A percentile compares a stretch with the other conserved stretches of the same genome.
Evolutionary conservation across 139 green algal species (phyloP).

Genomic region (Raphidocelis subcapitata): DNA sequence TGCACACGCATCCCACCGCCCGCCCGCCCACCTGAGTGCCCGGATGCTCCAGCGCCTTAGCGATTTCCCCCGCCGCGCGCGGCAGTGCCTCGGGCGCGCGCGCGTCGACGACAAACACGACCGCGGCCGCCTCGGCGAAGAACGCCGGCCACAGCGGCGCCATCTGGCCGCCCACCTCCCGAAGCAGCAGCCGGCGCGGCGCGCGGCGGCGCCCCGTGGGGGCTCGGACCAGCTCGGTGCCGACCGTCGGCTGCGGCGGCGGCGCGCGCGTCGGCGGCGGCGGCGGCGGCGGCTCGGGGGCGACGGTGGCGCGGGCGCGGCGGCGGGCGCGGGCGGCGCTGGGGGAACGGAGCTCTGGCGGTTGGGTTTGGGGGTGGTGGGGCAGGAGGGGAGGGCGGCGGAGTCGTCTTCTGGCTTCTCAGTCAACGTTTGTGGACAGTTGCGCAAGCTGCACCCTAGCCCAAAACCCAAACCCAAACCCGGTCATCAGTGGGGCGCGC

Average conservation of each 20-base stretch:
- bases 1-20: no score
- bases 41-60: constrained; percentile 7
- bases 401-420: no score
- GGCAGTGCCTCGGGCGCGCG: neutral
- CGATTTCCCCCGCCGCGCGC: constrained; percentile 9
- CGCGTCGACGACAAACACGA: constrained; percentile 30
- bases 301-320: no score
- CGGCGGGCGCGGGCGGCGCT: no score
- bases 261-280: neutral
- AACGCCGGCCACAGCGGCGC: constrained; percentile 29
- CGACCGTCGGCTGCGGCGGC: constrained; percentile 4
- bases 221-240: constrained; percentile 13
- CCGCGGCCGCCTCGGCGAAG: constrained; percentile 12
- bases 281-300: neutral
- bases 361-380: no score
- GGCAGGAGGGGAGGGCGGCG: no score
- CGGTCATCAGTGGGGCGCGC: no score
- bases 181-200: neutral
- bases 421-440: no score
- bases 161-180: constrained; percentile 41
- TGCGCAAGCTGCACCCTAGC: no score
- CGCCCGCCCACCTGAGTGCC: neutral
- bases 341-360: no score
- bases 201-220: neutral
- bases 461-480: no score